Conservation (phyloP, 306 rosid genomes). For the Prunus mira region DNA sequence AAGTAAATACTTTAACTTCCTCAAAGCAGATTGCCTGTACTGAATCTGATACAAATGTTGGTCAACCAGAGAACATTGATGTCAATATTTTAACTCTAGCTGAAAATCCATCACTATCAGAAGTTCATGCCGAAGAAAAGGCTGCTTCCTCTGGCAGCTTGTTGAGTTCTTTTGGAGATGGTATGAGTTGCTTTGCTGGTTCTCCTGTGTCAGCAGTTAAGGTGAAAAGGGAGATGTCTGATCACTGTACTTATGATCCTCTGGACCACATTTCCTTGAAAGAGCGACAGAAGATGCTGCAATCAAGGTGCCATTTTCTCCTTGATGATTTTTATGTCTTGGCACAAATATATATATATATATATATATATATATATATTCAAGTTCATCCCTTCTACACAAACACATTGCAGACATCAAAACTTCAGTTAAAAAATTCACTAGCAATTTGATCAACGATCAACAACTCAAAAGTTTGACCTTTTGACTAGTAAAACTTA, state of each 20-base stretch:
- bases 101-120: constrained; percentile 15
- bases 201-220: constrained; percentile 21
- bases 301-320: constrained; percentile 49
- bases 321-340: constrained; percentile 5
- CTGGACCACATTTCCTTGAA: constrained; percentile 61
- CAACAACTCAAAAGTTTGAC: neutral
- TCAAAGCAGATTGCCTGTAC: constrained; percentile 33
- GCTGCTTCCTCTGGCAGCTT: constrained; percentile 35
- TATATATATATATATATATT: too few relatives aligned
- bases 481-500: neutral
- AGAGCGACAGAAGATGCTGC: constrained; percentile 67
- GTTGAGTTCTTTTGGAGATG: constrained; percentile 32
- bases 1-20: constrained; percentile 26
- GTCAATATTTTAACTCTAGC: constrained; percentile 19
- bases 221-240: constrained; percentile 44
- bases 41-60: constrained; percentile 14
- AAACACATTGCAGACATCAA: neutral
- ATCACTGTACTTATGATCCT: constrained; percentile 35
- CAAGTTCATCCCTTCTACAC: neutral
- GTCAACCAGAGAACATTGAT: constrained; percentile 22
- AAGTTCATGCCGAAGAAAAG: constrained; percentile 34
- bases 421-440: neutral
- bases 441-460: neutral
- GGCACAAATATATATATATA: neutral
- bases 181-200: constrained; percentile 26